Evolutionary conservation across 1,139 yeast genomes (phyloP), one percentile per base, ranked within the genome.

Genomic region (Lodderomyces elongisporus): DNA sequence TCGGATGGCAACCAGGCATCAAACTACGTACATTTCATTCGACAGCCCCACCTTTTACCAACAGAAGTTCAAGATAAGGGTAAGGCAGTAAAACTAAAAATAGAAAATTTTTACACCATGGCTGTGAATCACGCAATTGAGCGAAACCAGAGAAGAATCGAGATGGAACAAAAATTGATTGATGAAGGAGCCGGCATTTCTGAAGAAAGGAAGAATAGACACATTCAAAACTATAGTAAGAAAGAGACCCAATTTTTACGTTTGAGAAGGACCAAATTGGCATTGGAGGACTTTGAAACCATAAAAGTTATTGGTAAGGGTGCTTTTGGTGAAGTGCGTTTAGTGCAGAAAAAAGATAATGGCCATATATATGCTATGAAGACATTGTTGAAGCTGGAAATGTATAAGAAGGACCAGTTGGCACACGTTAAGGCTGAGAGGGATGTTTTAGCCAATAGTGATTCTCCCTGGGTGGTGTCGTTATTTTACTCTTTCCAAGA

Each of bases 321-420:
- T 54, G 93, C 93, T 0, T 83, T 83, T 59, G 93, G 93, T 48
- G 93, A 83, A 51, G 93, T 83, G 30, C 63, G 93, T 48, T 61
- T 83, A 39, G 93, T 82, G n/a, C 93, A 83, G 55, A 83, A 83
- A 63, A 71, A 63, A 40, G 91, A 83, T 52, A 81, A 89, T 1
- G 93, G 93, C 33, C 83, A 83, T 53, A 82, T 83, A 13, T 83
- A 82, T 58, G 93, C 93, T 8, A 83, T 83, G 93, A 83, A 83
- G 56, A 83, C 91, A 1, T 60, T 83, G 38, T 60, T 83, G 41
- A 83, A 83, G 54, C 74, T 82, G 25, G 93, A 83, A 59, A 83
- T 83, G 93, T 82, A 80, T 55, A 81, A 82, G 49, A 81, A 81
- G 45, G 93, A 83, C 50, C 93, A 83, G 56, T 60, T 83, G 41